A percentile compares a stretch with the other conserved stretches of the same genome.
Evolutionary conservation across 208 protist species (phyloP).

Genomic region (Zelonia costaricensis): DNA sequence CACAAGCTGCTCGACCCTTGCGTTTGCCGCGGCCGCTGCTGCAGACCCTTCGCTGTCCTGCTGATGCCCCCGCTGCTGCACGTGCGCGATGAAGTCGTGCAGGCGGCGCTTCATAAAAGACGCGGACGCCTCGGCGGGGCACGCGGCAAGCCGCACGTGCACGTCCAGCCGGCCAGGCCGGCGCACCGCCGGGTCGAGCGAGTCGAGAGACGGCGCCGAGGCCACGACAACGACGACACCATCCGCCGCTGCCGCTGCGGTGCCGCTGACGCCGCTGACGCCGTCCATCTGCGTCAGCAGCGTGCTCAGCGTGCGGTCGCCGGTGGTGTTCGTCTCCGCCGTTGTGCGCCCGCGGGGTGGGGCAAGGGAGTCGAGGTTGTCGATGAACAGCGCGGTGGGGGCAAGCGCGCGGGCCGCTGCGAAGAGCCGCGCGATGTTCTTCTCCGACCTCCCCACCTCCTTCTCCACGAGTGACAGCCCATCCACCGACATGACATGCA

Average conservation of each 20-base stretch:
- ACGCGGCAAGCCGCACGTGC: conserved; percentile 55
- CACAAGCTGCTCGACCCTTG: conserved; percentile 4
- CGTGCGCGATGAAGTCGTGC: conserved; percentile 11
- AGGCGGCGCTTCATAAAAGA: conserved; percentile 23
- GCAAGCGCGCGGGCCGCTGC: conserved; percentile 57
- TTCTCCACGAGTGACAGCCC: conserved; percentile 84
- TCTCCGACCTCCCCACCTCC: conserved; percentile 87
- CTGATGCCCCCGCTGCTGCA: neutral
- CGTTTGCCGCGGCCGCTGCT: neutral
- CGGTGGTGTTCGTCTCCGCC: conserved; percentile 53
- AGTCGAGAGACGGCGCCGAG: conserved; percentile 53
- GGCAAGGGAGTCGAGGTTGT: conserved; percentile 93
- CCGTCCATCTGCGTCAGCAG: conserved; percentile 94
- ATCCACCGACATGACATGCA: conserved; percentile 75
- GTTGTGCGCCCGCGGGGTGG: conserved; percentile 58
- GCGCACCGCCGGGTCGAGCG: conserved; percentile 84
- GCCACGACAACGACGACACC: conserved; percentile 81
- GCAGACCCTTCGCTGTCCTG: neutral
- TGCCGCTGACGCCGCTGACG: conserved; percentile 39
- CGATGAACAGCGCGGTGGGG: conserved; percentile 87
- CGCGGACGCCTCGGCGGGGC: conserved; percentile 9
- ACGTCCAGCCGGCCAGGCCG: conserved; percentile 88
- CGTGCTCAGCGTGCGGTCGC: conserved; percentile 89
- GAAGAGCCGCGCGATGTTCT: conserved; percentile 88
- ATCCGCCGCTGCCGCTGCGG: conserved; percentile 8